Conservation (phyloP, 257 asterid species). For the Linderniella brevidens region DNA sequence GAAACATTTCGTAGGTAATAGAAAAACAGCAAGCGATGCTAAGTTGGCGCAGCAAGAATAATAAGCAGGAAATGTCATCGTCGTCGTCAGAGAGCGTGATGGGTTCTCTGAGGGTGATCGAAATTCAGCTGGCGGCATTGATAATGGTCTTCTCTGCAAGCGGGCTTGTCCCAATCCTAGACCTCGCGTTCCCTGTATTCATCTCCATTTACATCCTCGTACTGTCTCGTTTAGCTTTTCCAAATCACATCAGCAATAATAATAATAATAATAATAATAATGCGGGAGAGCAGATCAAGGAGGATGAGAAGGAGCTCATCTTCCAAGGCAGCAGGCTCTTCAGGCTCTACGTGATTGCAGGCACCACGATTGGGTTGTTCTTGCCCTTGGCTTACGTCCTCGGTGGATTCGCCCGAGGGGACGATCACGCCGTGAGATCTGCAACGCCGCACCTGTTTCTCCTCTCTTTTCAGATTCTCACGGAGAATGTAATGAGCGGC, state of each 20-base stretch:
- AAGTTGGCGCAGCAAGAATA: too few relatives aligned
- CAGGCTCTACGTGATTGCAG: slow-evolving; percentile 36
- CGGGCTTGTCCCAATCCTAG: slow-evolving; percentile 65
- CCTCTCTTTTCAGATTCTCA: slow-evolving; percentile 67
- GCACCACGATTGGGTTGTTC: slow-evolving; percentile 62
- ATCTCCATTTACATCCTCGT: slow-evolving; percentile 38
- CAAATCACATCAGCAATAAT: too few relatives aligned
- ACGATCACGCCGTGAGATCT: slow-evolving; percentile 67
- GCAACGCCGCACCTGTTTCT: slow-evolving; percentile 76
- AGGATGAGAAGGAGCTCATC: slow-evolving; percentile 18
- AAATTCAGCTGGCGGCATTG: slow-evolving; percentile 75
- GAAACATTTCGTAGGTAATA: too few relatives aligned
- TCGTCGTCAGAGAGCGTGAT: slow-evolving; percentile 16
- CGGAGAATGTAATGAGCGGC: slow-evolving; percentile 63
- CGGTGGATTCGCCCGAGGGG: slow-evolving; percentile 93
- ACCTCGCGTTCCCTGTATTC: slow-evolving; percentile 51
- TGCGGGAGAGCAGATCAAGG: too few relatives aligned
- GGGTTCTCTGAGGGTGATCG: slow-evolving; percentile 86
- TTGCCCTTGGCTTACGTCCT: slow-evolving; percentile 77
- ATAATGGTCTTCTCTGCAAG: slow-evolving; percentile 74
- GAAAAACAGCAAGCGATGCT: too few relatives aligned
- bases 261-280: too few relatives aligned
- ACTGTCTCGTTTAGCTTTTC: slow-evolving; percentile 52
- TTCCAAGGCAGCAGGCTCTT: slow-evolving; percentile 38
- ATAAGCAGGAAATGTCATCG: too few relatives aligned